Evolutionary conservation across 2,329 filamentous ascomycete species (phyloP).

Genomic region (Thielaviopsis euricoi): DNA sequence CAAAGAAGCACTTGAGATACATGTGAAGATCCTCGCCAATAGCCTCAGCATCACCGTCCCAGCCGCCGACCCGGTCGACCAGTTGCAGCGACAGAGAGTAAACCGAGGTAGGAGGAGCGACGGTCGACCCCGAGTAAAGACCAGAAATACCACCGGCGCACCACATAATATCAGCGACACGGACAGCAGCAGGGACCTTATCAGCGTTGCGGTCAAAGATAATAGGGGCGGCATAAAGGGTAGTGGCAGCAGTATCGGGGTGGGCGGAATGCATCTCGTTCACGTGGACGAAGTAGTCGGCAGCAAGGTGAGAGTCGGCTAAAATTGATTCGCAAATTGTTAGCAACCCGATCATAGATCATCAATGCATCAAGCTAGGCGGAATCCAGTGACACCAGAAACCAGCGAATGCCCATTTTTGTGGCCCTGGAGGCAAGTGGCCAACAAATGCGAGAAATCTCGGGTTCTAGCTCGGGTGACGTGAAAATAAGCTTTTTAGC

Average conservation of each 20-base stretch:
- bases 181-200: constrained; percentile 48
- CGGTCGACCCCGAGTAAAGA: constrained; percentile 43
- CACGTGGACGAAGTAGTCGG: constrained; percentile 50
- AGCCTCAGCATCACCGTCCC: constrained; percentile 53
- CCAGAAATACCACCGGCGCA: constrained; percentile 54
- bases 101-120: constrained; percentile 56
- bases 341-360: neutral
- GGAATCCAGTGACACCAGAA: no score
- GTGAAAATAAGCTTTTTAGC: neutral
- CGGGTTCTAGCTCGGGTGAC: constrained; percentile 1
- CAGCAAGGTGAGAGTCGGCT: constrained; percentile 56
- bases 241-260: constrained; percentile 42
- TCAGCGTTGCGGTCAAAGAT: constrained; percentile 62
- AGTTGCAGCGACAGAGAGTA: constrained; percentile 53
- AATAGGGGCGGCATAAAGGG: constrained; percentile 53
- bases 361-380: neutral
- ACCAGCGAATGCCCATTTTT: neutral
- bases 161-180: constrained; percentile 58
- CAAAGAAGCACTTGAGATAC: constrained; percentile 65
- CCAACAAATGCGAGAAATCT: neutral
- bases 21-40: constrained; percentile 66
- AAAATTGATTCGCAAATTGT: constrained; percentile 13
- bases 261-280: constrained; percentile 44
- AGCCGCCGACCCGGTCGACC: constrained; percentile 52
- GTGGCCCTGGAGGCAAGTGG: neutral